Evolutionary conservation across 2,329 filamentous ascomycete genomes (phyloP), one percentile per base, ranked within the genome.

Genomic region (Phyllosticta citriasiana): DNA sequence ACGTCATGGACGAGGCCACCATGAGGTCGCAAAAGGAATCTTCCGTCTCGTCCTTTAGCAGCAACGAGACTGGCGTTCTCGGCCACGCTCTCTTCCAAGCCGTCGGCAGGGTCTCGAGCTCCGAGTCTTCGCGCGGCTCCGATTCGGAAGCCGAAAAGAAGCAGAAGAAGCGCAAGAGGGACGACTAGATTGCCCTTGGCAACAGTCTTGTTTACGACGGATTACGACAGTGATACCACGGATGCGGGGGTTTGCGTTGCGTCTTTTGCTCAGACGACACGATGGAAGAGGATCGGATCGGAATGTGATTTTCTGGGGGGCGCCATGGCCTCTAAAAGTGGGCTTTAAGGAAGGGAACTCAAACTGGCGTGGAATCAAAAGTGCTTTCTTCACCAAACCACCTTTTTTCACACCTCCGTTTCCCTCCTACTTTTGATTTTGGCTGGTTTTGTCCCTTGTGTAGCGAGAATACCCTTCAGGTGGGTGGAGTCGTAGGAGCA

Each of bases 1-100:
- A 90, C 70, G 83, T 97, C 57, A 81, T 95, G 57, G 89, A 93
- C 66, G 83, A 88, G 60, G 82, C 82, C 53, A 87, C 90, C 63
- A 67, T 78, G 25, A 71, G 74, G 16, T 64, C 61, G 27, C 65
- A 65, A 33, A 65, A 60, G 35, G 60, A 62, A 51, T 52, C 55
- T 2, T 61, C 57, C 40, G 52, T 64, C 27, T 68, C 70, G 33
- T 61, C 64, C n/a, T 74, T 68, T 61, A 68, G 71, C 59, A 69
- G 68, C 62, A 69, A 72, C 53, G 72, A 75, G 50, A 69, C 74
- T n/a, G 67, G 68, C 14, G 67, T 69, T 62, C 72, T 76, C 64
- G 74, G 73, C 56, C 66, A 67, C 58, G 71, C 72, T 53, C 72
- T 76, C 58, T 76, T 73, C 67, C 66, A 71, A 24, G 73, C 73